A percentile compares a stretch with the other conserved stretches of the same genome.
Evolutionary conservation across 108 stramenopile species (phyloP).

Genomic region (Conticribra guillardii): DNA sequence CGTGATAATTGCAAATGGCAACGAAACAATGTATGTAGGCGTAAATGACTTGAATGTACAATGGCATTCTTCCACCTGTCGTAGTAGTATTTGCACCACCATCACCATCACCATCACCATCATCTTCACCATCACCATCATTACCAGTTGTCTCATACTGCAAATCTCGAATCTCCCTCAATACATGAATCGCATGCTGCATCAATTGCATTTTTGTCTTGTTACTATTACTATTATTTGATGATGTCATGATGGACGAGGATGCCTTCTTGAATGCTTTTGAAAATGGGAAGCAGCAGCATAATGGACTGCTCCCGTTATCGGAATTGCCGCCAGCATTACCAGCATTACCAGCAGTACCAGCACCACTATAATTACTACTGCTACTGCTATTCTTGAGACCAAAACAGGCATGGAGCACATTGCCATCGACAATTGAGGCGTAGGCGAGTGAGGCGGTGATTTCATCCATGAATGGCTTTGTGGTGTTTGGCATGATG

Average conservation of each 20-base stretch:
- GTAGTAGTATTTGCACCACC: neutral
- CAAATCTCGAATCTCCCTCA: neutral
- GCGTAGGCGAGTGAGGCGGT: slow-evolving; percentile 28
- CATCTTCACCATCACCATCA: slow-evolving; percentile 15
- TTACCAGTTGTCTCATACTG: neutral
- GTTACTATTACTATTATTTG: neutral
- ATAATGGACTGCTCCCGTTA: too few species aligned
- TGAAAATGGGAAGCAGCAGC: too few species aligned
- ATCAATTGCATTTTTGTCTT: slow-evolving; percentile 1
- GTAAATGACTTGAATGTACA: slow-evolving; percentile 21
- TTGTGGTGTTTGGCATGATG: neutral
- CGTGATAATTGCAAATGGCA: slow-evolving; percentile 33
- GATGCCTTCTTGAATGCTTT: too few species aligned
- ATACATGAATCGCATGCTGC: neutral
- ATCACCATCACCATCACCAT: slow-evolving; percentile 25
- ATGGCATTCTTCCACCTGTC: neutral
- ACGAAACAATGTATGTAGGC: slow-evolving; percentile 36
- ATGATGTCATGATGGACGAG: too few species aligned
- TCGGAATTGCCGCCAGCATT: neutral
- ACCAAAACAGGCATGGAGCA: slow-evolving; percentile 46
- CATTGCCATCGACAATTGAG: slow-evolving; percentile 48
- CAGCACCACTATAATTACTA: slow-evolving; percentile 27
- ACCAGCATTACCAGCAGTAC: slow-evolving; percentile 2
- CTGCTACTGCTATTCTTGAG: slow-evolving; percentile 18
- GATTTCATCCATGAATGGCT: slow-evolving; percentile 4